Base-by-base conservation (phyloP, 352 stramenopile genomes). In the Globisporangium iwayamae region DNA sequence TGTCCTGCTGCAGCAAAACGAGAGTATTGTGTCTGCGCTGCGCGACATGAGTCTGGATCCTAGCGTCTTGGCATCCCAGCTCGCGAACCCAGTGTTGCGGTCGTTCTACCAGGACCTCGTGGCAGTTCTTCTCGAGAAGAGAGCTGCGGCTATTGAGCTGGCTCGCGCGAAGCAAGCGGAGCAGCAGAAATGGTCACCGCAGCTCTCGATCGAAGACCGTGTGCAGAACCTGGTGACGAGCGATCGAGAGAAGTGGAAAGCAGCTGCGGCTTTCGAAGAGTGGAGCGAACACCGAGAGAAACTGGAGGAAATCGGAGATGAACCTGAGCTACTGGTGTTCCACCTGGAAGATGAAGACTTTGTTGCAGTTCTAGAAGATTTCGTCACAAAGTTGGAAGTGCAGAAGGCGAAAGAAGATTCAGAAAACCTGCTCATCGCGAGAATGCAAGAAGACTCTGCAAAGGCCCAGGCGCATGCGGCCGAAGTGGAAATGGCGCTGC, bases 31-130 rank as follows among this genome's bases (percentile, higher is more conserved):
- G 1, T 41, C 69, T 16, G 82, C 82, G 20, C 58, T 91, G 39
- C 73, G 82, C 25, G 82, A 91, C 46, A 87, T 91, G 76, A 89
- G 82, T 60, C 64, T 91, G 64, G 78, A 85, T 22, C 80, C 82
- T 8, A 57, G 74, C 10, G 69, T 83, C 18, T 70, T 91, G 3
- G 46, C 66, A n/a, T 56, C 46, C 54, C 82, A 91, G 56, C 67
- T 91, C 18, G 55, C 56, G 8, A 72, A 88, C 16, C 66, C 73
- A 16, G 60, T 70, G 14, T 50, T 91, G 30, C 75, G 78, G 22
- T 60, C 62, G 3, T 91, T 91, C 53, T 91, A 91, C 45, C 66
- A 85, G 43, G 74, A 70, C 14, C 66, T 90, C 46, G 59, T 89
- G 32, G 38, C 41, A 18, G 77, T 83, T 46, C 50, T 91, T 10